Evolutionary conservation across 768 basidiomycete genomes (phyloP), one percentile per base, ranked within the genome.

Genomic region (Termitomyces sp.): DNA sequence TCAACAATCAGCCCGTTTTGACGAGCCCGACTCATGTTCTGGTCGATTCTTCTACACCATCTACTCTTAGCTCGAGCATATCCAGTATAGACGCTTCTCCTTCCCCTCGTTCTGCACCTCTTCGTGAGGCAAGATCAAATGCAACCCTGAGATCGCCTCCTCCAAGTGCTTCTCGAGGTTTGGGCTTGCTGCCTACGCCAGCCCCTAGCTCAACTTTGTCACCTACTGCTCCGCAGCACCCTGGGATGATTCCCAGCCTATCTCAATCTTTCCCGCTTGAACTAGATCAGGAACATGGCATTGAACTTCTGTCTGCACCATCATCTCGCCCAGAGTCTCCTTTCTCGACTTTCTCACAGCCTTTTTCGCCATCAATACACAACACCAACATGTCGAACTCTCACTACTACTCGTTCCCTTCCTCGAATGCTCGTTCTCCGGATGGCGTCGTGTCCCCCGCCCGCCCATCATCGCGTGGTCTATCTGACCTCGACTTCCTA

Each of bases 1-100:
- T 20, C 32, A 56, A 42, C 29, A 25, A 34, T 11, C 25, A 46
- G 17, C 49, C 75, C 82, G 5, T 82, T 79, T 66, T 70, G 3
- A 74, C 84, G 57, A 73, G 77, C 9, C 82, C 83, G 9, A 82
- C 81, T 4, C 81, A 82, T 59, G 75, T 81, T 11, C 66, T 83
- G 3, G 74, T 76, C 15, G 79, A 82, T 65, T 60, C 75, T 40
- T 70, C 70, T 42, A 47, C 63, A 46, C 64, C 72, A 29, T 63
- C 69, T 14, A 69, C 72, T 4, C 68, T 74, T 17, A 66, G 62
- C 9, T 69, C 74, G 15, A 67, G 68, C 1, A 32, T 68, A 17
- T 66, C 66, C 46, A 72, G 70, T 59, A 62, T 66, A 42, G 62
- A 65, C 9, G 51, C 69, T 12, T 70, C 74, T 4, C 68, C 72